These are phyloP conservation scores for Pseudogymnoascus sp. DNA, from an alignment of 2,329 filamentous ascomycete species.

Conservation along the genomic window DNA sequence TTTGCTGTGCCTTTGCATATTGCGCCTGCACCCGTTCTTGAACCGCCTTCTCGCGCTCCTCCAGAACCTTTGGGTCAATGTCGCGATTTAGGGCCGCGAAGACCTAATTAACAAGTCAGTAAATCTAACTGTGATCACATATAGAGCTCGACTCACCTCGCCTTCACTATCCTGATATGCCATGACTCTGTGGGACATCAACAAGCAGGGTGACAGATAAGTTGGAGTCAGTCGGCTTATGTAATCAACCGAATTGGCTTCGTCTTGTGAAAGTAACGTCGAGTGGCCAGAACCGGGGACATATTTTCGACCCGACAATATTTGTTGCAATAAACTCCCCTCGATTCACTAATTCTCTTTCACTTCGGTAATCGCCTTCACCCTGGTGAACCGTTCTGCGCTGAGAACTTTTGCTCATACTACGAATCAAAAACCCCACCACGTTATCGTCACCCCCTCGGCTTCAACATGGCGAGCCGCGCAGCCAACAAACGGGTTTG, in stretches of 20 bases:
- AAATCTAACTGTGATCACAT: constrained; percentile 28
- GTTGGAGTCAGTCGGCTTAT: constrained; percentile 3
- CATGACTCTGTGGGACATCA: neutral
- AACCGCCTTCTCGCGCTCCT: constrained; percentile 53
- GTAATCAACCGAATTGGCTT: neutral
- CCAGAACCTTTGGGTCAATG: constrained; percentile 50
- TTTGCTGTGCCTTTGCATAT: constrained; percentile 45
- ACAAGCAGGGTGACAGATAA: constrained; percentile 1
- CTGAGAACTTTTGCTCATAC: neutral
- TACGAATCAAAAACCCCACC: neutral
- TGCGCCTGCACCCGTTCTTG: constrained; percentile 34
- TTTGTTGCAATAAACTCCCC: neutral
- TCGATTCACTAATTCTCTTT: neutral
- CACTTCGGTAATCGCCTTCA: neutral
- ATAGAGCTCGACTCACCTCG: constrained; percentile 34
- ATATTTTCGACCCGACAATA: constrained; percentile 14
- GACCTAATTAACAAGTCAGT: constrained; percentile 36
- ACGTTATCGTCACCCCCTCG: constrained; percentile 17
- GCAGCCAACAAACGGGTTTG: constrained; percentile 65
- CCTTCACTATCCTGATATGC: constrained; percentile 29
- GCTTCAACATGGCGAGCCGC: constrained; percentile 57
- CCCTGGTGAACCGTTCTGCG: neutral
- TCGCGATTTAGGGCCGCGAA: constrained; percentile 53
- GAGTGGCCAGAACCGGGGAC: constrained; percentile 16
- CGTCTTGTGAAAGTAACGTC: neutral